phyloP scores from a whole-genome alignment of 1,284 basidiomycete species.

The Tilletia indica region DNA sequence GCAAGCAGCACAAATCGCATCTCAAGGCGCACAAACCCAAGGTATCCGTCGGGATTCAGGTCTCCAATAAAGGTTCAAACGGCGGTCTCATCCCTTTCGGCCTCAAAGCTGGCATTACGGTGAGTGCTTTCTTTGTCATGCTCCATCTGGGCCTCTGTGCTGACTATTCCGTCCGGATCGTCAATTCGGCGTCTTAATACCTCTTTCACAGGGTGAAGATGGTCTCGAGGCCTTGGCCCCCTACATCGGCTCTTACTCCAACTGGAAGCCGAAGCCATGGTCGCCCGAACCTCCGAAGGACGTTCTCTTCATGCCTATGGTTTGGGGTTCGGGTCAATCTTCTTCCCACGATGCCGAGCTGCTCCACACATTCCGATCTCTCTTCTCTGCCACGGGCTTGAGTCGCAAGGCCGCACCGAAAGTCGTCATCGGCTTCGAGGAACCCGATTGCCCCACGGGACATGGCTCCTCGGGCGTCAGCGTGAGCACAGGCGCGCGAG shows the following conservation, averaged over 20 bases:
- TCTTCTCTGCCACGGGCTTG: neutral
- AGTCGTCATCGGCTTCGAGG: constrained; percentile 35
- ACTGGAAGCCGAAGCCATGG: constrained; percentile 14
- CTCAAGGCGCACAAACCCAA: neutral
- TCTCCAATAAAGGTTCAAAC: neutral
- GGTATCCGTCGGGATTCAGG: neutral
- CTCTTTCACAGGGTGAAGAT: constrained; percentile 7
- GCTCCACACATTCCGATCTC: neutral
- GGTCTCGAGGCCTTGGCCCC: neutral
- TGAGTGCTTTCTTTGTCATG: neutral
- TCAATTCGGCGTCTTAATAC: neutral
- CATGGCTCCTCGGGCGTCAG: constrained; percentile 38
- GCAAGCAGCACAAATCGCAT: neutral
- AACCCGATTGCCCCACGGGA: constrained; percentile 21
- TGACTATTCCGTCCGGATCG: neutral
- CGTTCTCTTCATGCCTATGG: constrained; percentile 3
- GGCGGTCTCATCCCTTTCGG: constrained; percentile 2
- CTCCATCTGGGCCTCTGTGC: neutral
- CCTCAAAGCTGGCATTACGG: constrained; percentile 14
- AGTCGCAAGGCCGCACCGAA: neutral
- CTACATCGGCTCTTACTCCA: constrained; percentile 10
- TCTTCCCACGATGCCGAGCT: constrained; percentile 9
- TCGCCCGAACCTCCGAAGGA: neutral
- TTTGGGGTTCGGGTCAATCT: neutral
- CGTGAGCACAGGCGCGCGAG: constrained; percentile 27